Evolutionary conservation across 2,329 filamentous ascomycete species (phyloP), one percentile per base, ranked within the genome.

Genomic region (Dactylellina drechsleri): DNA sequence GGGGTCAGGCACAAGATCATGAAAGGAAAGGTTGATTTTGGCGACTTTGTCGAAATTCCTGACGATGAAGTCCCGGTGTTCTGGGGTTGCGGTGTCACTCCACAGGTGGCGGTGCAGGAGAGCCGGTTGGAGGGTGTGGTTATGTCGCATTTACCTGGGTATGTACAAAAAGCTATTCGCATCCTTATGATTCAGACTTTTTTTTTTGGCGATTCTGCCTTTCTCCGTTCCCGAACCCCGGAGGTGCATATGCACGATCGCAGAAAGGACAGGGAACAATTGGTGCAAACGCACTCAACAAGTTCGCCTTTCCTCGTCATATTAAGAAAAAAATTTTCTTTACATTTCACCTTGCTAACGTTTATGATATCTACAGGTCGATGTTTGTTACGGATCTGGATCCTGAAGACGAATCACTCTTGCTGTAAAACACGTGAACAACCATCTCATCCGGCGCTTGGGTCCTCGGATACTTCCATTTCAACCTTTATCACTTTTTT

Each of bases 51-150:
- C 0, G 77, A 79, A 15, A 81, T 80, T 13, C 81, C 81, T 18
- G 81, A 83, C 13, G 82, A 84, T 1, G 82, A 84, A 26, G 82
- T 88, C 31, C 86, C 86, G 0, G 84, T 88, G 2, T 88, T 88
- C 77, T 87, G 88, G 87, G 88, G 87, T 0, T 90, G 88, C 78
- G 88, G 88, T 40, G 88, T 90, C 10, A 90, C 88, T 43, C 88
- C 89, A 1, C 88, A 90, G 79, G 85, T 89, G 78, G 88, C 87
- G 13, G 86, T 90, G 0, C 85, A 88, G 83, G 83, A 82, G 67
- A 86, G 87, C 4, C 81, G 80, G 6, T 78, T 89, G 53, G 78
- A 85, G 54, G 88, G 88, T 0, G 82, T 83, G 0, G 83, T 89
- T 1, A 87, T 91, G 83, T 86, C 84, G 0, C 88, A 90, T 81